These are phyloP conservation scores for Actinomucor elegans DNA, from an alignment of 371 early-diverging fungal species.

Conservation along the genomic window DNA sequence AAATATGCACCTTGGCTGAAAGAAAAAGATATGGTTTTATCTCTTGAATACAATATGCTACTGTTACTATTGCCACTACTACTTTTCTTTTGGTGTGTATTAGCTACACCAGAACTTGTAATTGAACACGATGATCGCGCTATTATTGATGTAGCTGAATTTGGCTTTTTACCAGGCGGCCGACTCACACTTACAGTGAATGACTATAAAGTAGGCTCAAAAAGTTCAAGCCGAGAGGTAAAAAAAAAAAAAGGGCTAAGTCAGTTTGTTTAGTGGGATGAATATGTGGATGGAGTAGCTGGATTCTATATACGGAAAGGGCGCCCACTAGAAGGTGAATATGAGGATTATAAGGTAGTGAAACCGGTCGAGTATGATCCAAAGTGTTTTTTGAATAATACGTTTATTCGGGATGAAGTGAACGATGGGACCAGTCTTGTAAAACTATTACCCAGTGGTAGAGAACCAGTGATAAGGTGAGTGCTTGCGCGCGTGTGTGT, in stretches of 20 bases:
- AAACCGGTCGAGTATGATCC: not conserved
- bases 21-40: too few relatives aligned
- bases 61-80: too few relatives aligned
- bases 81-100: not conserved
- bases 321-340: constrained; percentile 11
- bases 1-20: too few relatives aligned
- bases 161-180: constrained; percentile 55
- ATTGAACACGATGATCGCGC: constrained; percentile 44
- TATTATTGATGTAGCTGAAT: constrained; percentile 42
- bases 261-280: constrained; percentile 3
- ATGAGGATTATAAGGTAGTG: not conserved
- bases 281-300: constrained; percentile 19
- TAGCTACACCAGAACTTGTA: constrained; percentile 29
- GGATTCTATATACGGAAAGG: constrained; percentile 43
- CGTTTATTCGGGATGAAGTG: constrained; percentile 30
- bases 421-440: constrained; percentile 29
- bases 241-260: not conserved
- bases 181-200: constrained; percentile 36
- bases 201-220: constrained; percentile 36
- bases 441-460: constrained; percentile 9
- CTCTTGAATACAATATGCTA: not conserved
- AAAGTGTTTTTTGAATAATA: constrained; percentile 32
- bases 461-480: too few relatives aligned
- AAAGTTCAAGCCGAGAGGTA: not conserved
- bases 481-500: too few relatives aligned